A percentile compares a stretch with the other conserved stretches of the same genome.
Evolutionary conservation across 176 grass and related monocot genomes (phyloP).

Genomic region (Cenchrus americanus): DNA sequence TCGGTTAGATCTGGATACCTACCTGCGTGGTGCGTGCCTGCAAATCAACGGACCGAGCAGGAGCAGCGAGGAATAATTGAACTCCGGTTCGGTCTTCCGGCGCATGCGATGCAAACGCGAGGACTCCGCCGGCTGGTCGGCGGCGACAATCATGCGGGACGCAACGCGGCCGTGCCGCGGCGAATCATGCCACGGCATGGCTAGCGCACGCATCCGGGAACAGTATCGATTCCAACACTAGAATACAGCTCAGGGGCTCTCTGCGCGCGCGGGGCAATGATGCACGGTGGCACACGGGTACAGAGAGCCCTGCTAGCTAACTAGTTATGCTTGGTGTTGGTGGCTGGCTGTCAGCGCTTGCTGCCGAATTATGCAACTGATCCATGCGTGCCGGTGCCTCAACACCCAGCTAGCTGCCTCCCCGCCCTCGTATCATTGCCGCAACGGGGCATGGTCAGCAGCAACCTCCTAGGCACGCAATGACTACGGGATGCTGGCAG

Average conservation of each 20-base stretch:
- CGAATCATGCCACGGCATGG: too few species aligned
- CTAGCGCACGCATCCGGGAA: too few species aligned
- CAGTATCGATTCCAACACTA: neutral
- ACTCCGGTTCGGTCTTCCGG: too few species aligned
- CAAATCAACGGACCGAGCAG: too few species aligned
- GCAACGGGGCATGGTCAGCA: neutral
- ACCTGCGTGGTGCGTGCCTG: too few species aligned
- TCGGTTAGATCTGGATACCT: too few species aligned
- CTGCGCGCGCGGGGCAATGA: too few species aligned
- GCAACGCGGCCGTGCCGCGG: slow-evolving; percentile 19
- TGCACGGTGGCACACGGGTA: neutral
- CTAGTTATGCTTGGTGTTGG: neutral
- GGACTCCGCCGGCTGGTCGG: too few species aligned
- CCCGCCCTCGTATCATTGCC: neutral
- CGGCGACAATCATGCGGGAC: slow-evolving; percentile 29
- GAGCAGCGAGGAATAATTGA: too few species aligned
- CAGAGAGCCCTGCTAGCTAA: neutral
- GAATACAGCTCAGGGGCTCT: neutral
- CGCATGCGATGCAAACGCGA: too few species aligned
- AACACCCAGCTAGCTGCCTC: neutral
- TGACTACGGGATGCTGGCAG: neutral
- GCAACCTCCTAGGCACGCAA: neutral
- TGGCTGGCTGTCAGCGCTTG: neutral
- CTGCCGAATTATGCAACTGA: neutral
- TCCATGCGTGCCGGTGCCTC: slow-evolving; percentile 1